Evolutionary conservation across 257 asterid species (phyloP), one percentile per base, ranked within the genome.

Genomic region (Salvia miltiorrhiza): DNA sequence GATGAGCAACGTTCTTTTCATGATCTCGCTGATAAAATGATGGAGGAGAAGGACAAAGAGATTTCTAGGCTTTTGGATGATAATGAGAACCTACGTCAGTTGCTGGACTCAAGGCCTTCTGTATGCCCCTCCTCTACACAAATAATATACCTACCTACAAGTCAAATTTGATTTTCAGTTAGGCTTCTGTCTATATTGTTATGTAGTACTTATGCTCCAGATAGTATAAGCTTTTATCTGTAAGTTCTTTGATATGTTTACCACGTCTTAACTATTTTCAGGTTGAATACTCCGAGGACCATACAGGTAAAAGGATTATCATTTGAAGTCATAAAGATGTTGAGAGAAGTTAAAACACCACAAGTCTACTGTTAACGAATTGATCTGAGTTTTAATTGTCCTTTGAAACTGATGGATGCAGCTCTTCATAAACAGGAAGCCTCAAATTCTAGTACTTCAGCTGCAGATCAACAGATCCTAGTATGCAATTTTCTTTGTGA

Each of bases 1-100:
- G 97, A 89, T 63, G 99, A 94, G 81, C 96, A 82, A 80, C 79
- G 37, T 67, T 69, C 88, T 58, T 87, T 91, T 61, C 97, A 90
- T 50, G 97, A 94, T 79, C 97, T 94, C 78, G 97, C 99, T 77
- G 99, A 94, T 81, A 91, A 82, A 84, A 82, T 94, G 93, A 86
- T 94, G 56, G 99, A 89, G 84, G 97, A 94, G 82, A 94, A 94
- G 80, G 99, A 94, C 75, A 81, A 76, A 49, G 97, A 94, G 69
- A 89, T 91, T 70, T 84, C 93, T 60, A 76, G 95, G 75, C 97
- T 94, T 74, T 71, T 88, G 82, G 82, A 85, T 81, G 99, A 91
- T 45, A 91, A 82, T 9, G 85, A 88, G 78, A 82, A 79, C 72
- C 90, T 94, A 33, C 90, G 75, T 41, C 88, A 81, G 61, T 76